Evolutionary conservation across 306 rosid species (phyloP).

Genomic region (Mimosa pudica): DNA sequence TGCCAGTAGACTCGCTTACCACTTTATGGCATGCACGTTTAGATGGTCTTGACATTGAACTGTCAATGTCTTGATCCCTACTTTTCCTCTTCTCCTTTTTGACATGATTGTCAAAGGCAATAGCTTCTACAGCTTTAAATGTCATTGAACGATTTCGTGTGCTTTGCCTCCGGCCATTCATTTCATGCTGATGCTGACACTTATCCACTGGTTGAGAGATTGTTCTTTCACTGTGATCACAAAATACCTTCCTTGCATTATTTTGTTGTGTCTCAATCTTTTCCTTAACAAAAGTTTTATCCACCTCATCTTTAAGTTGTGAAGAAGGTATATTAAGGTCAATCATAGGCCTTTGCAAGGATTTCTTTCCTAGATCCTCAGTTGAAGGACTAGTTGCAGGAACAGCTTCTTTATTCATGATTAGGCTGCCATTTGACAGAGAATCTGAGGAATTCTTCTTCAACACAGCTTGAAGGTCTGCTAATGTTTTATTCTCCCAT

Average conservation of each 20-base stretch:
- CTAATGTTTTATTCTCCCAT: slow-evolving; percentile 33
- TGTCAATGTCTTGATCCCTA: slow-evolving; percentile 33
- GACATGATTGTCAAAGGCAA: slow-evolving; percentile 54
- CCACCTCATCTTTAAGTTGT: slow-evolving; percentile 41
- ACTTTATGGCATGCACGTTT: slow-evolving; percentile 33
- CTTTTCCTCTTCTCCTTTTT: slow-evolving; percentile 55
- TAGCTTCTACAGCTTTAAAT: slow-evolving; percentile 59
- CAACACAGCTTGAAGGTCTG: slow-evolving; percentile 33
- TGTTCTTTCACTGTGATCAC: slow-evolving; percentile 17
- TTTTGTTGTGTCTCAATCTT: slow-evolving; percentile 31
- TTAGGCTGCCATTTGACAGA: slow-evolving; percentile 34
- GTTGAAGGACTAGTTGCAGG: slow-evolving; percentile 12
- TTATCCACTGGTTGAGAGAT: slow-evolving; percentile 25
- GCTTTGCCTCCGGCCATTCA: slow-evolving; percentile 52
- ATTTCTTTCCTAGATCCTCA: slow-evolving; percentile 35
- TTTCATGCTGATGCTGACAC: slow-evolving; percentile 39
- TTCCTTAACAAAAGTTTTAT: slow-evolving; percentile 33
- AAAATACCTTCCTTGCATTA: slow-evolving; percentile 31
- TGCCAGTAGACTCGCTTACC: slow-evolving; percentile 28
- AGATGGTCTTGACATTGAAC: slow-evolving; percentile 32
- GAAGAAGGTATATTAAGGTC: slow-evolving; percentile 53
- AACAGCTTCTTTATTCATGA: slow-evolving; percentile 31
- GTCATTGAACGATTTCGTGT: slow-evolving; percentile 57
- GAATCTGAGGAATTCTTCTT: slow-evolving; percentile 36
- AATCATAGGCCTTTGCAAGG: slow-evolving; percentile 34